phyloP scores from a whole-genome alignment of 2,329 filamentous ascomycete species.

The Scedosporium dehoogii region DNA sequence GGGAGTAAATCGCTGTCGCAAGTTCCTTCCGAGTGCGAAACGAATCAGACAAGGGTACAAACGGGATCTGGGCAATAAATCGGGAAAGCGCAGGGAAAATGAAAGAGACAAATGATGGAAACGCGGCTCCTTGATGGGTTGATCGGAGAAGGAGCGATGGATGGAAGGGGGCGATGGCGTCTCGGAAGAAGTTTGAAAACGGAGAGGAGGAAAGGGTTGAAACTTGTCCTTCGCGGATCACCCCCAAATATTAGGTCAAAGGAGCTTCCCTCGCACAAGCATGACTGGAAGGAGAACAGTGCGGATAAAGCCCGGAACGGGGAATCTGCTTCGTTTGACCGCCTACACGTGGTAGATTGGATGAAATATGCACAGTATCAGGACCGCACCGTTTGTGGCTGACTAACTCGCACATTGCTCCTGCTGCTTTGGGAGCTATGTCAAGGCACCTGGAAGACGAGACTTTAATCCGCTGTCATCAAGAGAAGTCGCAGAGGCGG shows the following conservation, averaged over 20 bases:
- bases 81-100: not conserved
- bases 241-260: slow-evolving; percentile 2
- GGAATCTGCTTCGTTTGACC: no score
- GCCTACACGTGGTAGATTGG: not conserved
- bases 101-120: slow-evolving; percentile 1
- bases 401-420: not conserved
- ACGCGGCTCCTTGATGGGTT: slow-evolving; percentile 1
- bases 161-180: slow-evolving; percentile 3
- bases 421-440: not conserved
- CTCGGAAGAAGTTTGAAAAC: slow-evolving; percentile 7
- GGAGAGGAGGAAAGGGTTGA: slow-evolving; percentile 2
- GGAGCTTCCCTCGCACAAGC: not conserved
- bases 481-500: not conserved
- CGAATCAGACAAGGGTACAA: not conserved
- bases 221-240: slow-evolving; percentile 12
- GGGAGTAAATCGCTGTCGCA: not conserved
- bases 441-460: not conserved
- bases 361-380: not conserved
- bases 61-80: not conserved
- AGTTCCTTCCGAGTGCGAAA: not conserved
- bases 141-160: slow-evolving; percentile 5
- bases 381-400: not conserved
- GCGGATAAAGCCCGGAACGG: not conserved
- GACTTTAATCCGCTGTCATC: not conserved
- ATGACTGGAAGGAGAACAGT: not conserved